Percentiles rank a stretch among this genome's conserved stretches.
phyloP scores from a whole-genome alignment of 495 filamentous ascomycete species.

The Aspergillus saccharolyticus region DNA sequence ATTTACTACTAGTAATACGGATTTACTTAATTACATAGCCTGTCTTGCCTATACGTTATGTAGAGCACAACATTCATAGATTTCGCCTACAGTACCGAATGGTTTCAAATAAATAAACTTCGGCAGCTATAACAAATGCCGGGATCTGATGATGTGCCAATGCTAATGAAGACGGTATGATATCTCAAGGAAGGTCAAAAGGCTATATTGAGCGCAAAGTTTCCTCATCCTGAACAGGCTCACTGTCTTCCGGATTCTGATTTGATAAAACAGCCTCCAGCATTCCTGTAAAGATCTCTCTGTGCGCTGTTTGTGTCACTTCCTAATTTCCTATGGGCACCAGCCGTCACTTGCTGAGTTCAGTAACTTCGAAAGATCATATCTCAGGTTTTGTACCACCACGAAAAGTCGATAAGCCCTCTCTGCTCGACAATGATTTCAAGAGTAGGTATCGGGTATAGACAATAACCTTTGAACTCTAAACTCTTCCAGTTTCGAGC shows the following conservation, averaged over 20 bases:
- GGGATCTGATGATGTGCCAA: too few relatives aligned
- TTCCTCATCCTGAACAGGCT: constrained; percentile 30
- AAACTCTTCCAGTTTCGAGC: constrained; percentile 33
- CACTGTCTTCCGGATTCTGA: constrained; percentile 23
- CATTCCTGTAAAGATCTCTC: constrained; percentile 30
- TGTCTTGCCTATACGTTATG: too few relatives aligned
- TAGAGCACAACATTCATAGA: too few relatives aligned
- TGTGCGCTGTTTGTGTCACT: constrained; percentile 27
- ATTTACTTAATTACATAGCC: too few relatives aligned
- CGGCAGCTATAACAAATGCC: too few relatives aligned
- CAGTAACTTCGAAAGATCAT: constrained; percentile 27
- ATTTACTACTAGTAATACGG: too few relatives aligned
- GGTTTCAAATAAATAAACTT: too few relatives aligned
- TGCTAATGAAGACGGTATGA: too few relatives aligned
- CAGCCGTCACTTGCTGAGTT: constrained; percentile 36
- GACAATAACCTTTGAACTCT: constrained; percentile 34
- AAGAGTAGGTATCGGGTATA: constrained; percentile 28
- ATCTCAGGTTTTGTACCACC: constrained; percentile 29
- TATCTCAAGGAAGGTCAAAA: constrained; percentile 22
- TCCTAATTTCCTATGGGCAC: constrained; percentile 34
- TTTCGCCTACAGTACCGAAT: too few relatives aligned
- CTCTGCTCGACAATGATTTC: constrained; percentile 28
- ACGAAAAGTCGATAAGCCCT: constrained; percentile 35
- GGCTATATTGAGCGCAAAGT: constrained; percentile 34
- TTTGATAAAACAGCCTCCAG: constrained; percentile 29